Percentiles rank a stretch among this genome's conserved stretches.
Evolutionary conservation across 2,329 filamentous ascomycete genomes (phyloP).

Genomic region (Fusarium decemcellulare): DNA sequence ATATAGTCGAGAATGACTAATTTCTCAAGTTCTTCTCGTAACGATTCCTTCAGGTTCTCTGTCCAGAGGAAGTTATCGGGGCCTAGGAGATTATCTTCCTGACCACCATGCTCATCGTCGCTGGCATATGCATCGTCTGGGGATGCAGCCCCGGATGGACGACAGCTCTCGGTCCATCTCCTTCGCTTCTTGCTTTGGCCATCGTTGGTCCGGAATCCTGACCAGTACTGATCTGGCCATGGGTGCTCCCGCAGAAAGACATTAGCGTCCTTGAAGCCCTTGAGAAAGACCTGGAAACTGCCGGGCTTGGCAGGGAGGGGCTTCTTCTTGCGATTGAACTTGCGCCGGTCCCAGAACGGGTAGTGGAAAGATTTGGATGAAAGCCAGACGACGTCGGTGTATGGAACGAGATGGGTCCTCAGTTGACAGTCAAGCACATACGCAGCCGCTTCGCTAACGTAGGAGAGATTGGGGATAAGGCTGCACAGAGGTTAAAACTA

Average conservation of each 20-base stretch:
- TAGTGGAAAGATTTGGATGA: constrained; percentile 99
- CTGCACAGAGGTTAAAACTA: constrained; percentile 53
- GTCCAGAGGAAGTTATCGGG: constrained; percentile 85
- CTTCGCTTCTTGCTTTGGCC: constrained; percentile 73
- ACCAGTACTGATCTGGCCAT: constrained; percentile 91
- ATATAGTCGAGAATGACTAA: constrained; percentile 98
- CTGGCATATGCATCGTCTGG: constrained; percentile 76
- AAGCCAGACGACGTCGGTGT: constrained; percentile 93
- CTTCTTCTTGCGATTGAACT: constrained; percentile 89
- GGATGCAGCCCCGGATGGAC: constrained; percentile 68
- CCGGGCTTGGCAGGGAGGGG: constrained; percentile 90
- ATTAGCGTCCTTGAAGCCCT: constrained; percentile 97
- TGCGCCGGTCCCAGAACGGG: constrained; percentile 95
- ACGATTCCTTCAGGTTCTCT: constrained; percentile 87
- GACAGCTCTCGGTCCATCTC: constrained; percentile 84
- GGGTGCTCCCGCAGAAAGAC: constrained; percentile 95
- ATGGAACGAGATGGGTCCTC: constrained; percentile 92
- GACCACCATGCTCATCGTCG: constrained; percentile 66
- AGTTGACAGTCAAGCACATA: constrained; percentile 95
- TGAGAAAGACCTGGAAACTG: constrained; percentile 97
- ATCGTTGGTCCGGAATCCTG: constrained; percentile 78
- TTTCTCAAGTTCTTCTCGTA: constrained; percentile 96
- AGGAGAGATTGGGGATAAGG: constrained; percentile 96
- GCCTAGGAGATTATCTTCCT: constrained; percentile 66
- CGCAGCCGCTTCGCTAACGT: constrained; percentile 96